Percentiles rank a stretch among this genome's conserved stretches.
These are phyloP conservation scores for Penicillium sp. DNA, from an alignment of 2,329 filamentous ascomycete species.

Conservation along the genomic window DNA sequence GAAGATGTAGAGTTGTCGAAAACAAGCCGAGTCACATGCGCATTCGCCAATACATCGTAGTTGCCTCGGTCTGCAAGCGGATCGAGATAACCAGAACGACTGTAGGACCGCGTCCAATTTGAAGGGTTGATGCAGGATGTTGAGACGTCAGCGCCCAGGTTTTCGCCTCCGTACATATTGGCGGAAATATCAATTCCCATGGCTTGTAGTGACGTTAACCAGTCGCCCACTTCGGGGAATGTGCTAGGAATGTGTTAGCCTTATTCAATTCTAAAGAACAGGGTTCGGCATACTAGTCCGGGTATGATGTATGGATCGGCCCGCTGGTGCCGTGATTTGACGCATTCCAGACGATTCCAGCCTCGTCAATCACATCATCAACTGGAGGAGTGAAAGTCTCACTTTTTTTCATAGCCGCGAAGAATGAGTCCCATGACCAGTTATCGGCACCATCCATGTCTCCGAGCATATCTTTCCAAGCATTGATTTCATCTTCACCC, in stretches of 20 bases:
- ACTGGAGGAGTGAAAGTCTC: slow-evolving; percentile 26
- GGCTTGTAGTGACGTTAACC: slow-evolving; percentile 20
- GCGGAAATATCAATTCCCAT: slow-evolving; percentile 28
- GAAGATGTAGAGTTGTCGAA: slow-evolving; percentile 28
- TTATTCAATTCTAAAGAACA: not conserved
- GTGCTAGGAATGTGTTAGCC: slow-evolving; percentile 24
- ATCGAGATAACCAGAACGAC: slow-evolving; percentile 36
- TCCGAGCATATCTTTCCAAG: slow-evolving; percentile 33
- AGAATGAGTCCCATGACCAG: slow-evolving; percentile 37
- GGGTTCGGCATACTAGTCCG: slow-evolving; percentile 23
- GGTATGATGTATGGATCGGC: slow-evolving; percentile 28
- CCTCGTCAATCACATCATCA: slow-evolving; percentile 20
- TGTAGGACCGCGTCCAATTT: slow-evolving; percentile 39
- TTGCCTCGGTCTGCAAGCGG: slow-evolving; percentile 32
- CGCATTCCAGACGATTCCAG: slow-evolving; percentile 25
- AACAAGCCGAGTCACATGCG: slow-evolving; percentile 32
- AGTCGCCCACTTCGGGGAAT: slow-evolving; percentile 29
- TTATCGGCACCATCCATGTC: slow-evolving; percentile 37
- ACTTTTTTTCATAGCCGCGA: slow-evolving; percentile 34
- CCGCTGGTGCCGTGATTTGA: slow-evolving; percentile 23
- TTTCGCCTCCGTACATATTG: slow-evolving; percentile 33
- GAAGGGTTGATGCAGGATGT: slow-evolving; percentile 36
- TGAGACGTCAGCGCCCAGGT: slow-evolving; percentile 34
- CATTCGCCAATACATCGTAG: slow-evolving; percentile 34
- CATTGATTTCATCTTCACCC: slow-evolving; percentile 33